Percentiles rank a stretch among this genome's conserved stretches.
phyloP scores from a whole-genome alignment of 768 basidiomycete genomes.

The Naganishia vaughanmartiniae region DNA sequence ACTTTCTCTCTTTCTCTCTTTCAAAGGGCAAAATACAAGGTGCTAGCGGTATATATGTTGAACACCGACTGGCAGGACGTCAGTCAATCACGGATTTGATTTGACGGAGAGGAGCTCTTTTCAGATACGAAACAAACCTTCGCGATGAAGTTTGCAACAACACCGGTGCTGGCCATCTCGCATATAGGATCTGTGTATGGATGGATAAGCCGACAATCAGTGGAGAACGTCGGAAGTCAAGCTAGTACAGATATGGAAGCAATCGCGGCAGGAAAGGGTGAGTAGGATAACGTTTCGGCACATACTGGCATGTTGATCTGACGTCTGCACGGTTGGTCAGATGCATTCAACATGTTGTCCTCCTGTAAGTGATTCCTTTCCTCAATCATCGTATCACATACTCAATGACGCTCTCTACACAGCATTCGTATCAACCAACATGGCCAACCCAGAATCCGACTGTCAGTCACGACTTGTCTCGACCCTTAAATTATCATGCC shows the following conservation, averaged over 20 bases:
- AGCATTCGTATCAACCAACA: not conserved
- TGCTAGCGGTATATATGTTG: not conserved
- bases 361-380: not conserved
- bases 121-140: not conserved
- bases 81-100: too few relatives aligned
- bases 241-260: not conserved
- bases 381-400: not conserved
- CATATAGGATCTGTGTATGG: not conserved
- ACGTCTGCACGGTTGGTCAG: not conserved
- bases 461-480: constrained; percentile 5
- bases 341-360: not conserved
- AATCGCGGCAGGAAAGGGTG: not conserved
- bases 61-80: not conserved
- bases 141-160: constrained; percentile 2
- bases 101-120: not conserved
- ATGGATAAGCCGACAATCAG: not conserved
- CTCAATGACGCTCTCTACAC: not conserved
- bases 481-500: not conserved
- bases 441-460: not conserved
- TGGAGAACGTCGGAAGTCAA: not conserved
- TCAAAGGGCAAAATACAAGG: constrained; percentile 6
- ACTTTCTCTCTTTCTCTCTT: not conserved
- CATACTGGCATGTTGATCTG: not conserved
- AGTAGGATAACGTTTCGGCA: not conserved
- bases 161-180: not conserved